Evolutionary conservation across 805 yeast species (phyloP).

Genomic region (Scheffersomyces amazonensis): DNA sequence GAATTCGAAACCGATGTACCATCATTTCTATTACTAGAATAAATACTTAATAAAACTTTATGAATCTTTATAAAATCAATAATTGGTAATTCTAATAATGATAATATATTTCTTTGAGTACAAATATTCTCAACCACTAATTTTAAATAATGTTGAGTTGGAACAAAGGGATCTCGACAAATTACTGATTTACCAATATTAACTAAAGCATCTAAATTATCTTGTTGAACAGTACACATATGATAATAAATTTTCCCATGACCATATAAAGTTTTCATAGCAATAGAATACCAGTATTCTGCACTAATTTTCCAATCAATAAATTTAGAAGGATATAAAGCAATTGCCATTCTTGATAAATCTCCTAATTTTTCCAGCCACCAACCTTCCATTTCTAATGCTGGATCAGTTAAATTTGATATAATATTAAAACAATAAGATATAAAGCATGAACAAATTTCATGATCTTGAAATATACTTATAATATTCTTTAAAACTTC

Average conservation of each 20-base stretch:
- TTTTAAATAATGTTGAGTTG: slow-evolving; percentile 73
- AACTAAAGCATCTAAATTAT: slow-evolving; percentile 71
- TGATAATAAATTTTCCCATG: slow-evolving; percentile 87
- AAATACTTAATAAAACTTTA: slow-evolving; percentile 63
- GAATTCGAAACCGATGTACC: slow-evolving; percentile 9
- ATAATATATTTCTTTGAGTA: slow-evolving; percentile 57
- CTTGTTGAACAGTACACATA: slow-evolving; percentile 82
- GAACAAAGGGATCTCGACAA: slow-evolving; percentile 81
- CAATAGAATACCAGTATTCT: slow-evolving; percentile 76
- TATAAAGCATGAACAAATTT: slow-evolving; percentile 72
- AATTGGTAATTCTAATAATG: slow-evolving; percentile 58
- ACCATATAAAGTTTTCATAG: slow-evolving; percentile 73
- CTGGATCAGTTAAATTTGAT: slow-evolving; percentile 51
- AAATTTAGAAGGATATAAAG: slow-evolving; percentile 71
- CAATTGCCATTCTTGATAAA: slow-evolving; percentile 83
- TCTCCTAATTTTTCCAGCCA: slow-evolving; percentile 90
- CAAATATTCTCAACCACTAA: slow-evolving; percentile 77
- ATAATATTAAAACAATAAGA: slow-evolving; percentile 67
- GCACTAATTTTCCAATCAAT: slow-evolving; percentile 86
- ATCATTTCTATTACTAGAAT: slow-evolving; percentile 13
- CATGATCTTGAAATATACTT: slow-evolving; percentile 72
- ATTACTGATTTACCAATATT: slow-evolving; percentile 76
- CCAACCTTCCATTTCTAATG: slow-evolving; percentile 59
- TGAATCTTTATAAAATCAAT: slow-evolving; percentile 65
- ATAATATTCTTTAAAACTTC: slow-evolving; percentile 75